Conservation (phyloP, 2,329 filamentous ascomycete genomes). For the Cryphonectria carpinicola region DNA sequence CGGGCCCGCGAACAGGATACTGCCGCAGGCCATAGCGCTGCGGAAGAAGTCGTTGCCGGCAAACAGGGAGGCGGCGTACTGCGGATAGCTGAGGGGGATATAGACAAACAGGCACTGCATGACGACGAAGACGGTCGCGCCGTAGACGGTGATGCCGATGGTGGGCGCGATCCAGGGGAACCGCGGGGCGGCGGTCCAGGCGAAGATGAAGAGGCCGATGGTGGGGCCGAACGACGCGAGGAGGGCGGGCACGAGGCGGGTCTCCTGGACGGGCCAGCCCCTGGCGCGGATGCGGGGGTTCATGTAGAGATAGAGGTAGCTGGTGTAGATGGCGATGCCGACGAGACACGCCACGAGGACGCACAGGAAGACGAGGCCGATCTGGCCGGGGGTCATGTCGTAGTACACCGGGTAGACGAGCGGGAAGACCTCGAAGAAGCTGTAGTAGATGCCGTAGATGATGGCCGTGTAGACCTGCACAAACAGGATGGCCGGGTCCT, state of each 20-base stretch:
- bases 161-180: slow-evolving; percentile 61
- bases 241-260: slow-evolving; percentile 59
- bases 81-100: slow-evolving; percentile 58
- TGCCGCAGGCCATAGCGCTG: slow-evolving; percentile 61
- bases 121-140: slow-evolving; percentile 55
- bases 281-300: slow-evolving; percentile 52
- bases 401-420: slow-evolving; percentile 65
- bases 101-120: slow-evolving; percentile 66
- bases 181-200: slow-evolving; percentile 56
- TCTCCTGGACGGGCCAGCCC: slow-evolving; percentile 57
- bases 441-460: slow-evolving; percentile 65
- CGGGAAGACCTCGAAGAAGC: slow-evolving; percentile 70
- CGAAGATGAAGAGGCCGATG: slow-evolving; percentile 64
- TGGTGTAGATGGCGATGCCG: slow-evolving; percentile 52
- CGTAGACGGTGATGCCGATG: slow-evolving; percentile 61
- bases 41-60: slow-evolving; percentile 65
- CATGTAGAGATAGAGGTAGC: slow-evolving; percentile 57
- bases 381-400: slow-evolving; percentile 59
- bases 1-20: slow-evolving; percentile 63
- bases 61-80: slow-evolving; percentile 62
- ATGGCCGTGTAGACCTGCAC: slow-evolving; percentile 65
- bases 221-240: slow-evolving; percentile 56
- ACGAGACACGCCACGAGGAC: slow-evolving; percentile 61
- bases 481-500: slow-evolving; percentile 66
- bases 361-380: slow-evolving; percentile 64